These are phyloP conservation scores for Geoglossum glabrum DNA, from an alignment of 495 filamentous ascomycete genomes.

Conservation along the genomic window DNA sequence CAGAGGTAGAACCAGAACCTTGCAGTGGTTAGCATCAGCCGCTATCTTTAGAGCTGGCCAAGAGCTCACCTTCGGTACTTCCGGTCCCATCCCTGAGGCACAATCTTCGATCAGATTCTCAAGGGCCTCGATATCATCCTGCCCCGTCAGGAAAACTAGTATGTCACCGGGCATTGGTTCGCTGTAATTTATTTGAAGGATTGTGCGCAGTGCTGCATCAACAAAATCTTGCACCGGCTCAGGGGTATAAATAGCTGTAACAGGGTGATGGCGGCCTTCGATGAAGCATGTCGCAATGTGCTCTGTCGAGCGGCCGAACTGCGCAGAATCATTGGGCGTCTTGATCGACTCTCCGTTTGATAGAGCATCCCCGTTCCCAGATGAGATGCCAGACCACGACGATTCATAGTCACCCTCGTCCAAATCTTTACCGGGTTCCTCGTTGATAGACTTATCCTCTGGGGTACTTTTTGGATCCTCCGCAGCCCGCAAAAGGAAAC, in stretches of 20 bases:
- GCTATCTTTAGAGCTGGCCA: neutral
- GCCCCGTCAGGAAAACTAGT: slow-evolving; percentile 80
- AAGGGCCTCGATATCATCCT: slow-evolving; percentile 74
- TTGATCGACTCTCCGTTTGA: neutral
- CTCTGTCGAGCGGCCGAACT: neutral
- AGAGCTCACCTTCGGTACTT: slow-evolving; percentile 49
- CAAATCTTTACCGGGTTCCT: neutral
- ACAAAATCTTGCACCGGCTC: slow-evolving; percentile 68
- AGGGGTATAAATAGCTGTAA: slow-evolving; percentile 55
- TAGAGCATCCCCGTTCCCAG: neutral
- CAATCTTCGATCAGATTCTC: slow-evolving; percentile 68
- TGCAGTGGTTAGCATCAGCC: slow-evolving; percentile 23
- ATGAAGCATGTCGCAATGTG: slow-evolving; percentile 45
- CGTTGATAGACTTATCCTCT: slow-evolving; percentile 10
- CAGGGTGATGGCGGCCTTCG: slow-evolving; percentile 73
- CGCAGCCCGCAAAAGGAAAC: slow-evolving; percentile 5
- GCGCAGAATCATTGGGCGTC: neutral
- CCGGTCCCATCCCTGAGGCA: slow-evolving; percentile 42
- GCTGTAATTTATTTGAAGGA: slow-evolving; percentile 76
- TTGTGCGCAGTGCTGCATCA: slow-evolving; percentile 55
- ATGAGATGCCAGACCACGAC: slow-evolving; percentile 12
- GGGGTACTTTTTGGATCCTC: slow-evolving; percentile 8
- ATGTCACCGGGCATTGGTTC: slow-evolving; percentile 88
- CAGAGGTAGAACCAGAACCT: slow-evolving; percentile 45
- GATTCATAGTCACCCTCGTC: slow-evolving; percentile 4